These are phyloP conservation scores for Ustulina deusta DNA, from an alignment of 2,329 filamentous ascomycete species.

Conservation along the genomic window DNA sequence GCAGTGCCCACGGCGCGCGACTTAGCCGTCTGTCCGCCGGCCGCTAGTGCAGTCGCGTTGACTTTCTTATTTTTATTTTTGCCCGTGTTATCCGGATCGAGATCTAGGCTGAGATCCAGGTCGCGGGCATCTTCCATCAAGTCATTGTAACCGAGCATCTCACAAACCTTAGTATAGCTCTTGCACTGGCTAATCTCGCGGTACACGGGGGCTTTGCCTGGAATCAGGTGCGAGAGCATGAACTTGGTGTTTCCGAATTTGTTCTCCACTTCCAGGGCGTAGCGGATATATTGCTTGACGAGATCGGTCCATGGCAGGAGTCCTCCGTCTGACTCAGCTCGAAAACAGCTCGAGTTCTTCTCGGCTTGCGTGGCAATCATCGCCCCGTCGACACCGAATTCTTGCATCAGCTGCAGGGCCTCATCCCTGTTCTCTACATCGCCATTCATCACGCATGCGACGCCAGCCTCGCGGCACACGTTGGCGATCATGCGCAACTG, in stretches of 20 bases:
- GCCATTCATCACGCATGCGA: conserved; percentile 95
- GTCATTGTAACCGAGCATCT: conserved; percentile 72
- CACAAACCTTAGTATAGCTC: conserved; percentile 77
- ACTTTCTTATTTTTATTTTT: conserved; percentile 52
- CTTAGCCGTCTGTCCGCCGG: conserved; percentile 60
- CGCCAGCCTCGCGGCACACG: conserved; percentile 84
- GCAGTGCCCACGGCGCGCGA: conserved; percentile 46
- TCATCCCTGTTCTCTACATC: conserved; percentile 84
- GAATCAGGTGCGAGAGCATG: conserved; percentile 84
- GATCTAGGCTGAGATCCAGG: conserved; percentile 72
- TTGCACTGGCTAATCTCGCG: conserved; percentile 72
- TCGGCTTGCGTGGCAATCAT: conserved; percentile 98
- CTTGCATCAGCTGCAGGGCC: conserved; percentile 75
- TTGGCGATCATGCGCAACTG: conserved; percentile 86
- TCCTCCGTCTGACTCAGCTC: conserved; percentile 70
- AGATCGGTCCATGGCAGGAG: conserved; percentile 83
- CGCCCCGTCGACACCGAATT: conserved; percentile 90
- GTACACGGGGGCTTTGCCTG: conserved; percentile 77
- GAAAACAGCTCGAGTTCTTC: conserved; percentile 90
- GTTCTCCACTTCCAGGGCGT: conserved; percentile 82
- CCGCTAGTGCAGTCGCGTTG: conserved; percentile 59
- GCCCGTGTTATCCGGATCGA: conserved; percentile 65
- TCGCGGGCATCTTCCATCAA: conserved; percentile 72
- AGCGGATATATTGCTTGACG: conserved; percentile 78
- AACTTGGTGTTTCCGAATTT: conserved; percentile 94